These are phyloP conservation scores for Epichloe typhina DNA, from an alignment of 2,329 filamentous ascomycete species.

Conservation along the genomic window DNA sequence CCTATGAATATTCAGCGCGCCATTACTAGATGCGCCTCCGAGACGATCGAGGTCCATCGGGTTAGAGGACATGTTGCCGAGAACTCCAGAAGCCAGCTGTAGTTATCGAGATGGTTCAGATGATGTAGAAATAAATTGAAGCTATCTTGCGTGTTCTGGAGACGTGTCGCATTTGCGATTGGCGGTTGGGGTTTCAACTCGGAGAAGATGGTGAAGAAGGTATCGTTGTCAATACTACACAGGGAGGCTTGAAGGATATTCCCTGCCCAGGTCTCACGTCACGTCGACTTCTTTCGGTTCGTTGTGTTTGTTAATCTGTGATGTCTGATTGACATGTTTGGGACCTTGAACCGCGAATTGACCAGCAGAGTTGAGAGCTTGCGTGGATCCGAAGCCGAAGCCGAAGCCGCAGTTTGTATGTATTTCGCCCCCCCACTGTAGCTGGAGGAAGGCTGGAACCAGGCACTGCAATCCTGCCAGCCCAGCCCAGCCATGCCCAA, in stretches of 20 bases:
- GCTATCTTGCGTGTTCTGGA: neutral
- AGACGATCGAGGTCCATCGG: slow-evolving; percentile 44
- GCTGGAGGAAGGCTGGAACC: neutral
- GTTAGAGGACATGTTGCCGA: slow-evolving; percentile 32
- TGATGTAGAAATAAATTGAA: neutral
- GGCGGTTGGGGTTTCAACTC: neutral
- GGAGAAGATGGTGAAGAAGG: neutral
- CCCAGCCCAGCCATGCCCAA: too few relatives aligned
- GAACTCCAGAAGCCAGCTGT: neutral
- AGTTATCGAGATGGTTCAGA: too few relatives aligned
- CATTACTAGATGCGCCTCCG: slow-evolving; percentile 27
- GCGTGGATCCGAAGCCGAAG: neutral
- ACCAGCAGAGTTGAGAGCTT: neutral
- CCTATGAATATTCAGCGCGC: slow-evolving; percentile 37
- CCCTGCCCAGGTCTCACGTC: too few relatives aligned
- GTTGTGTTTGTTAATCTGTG: too few relatives aligned
- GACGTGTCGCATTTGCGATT: neutral
- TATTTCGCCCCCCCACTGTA: too few relatives aligned
- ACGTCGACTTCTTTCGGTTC: too few relatives aligned
- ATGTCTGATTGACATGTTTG: too few relatives aligned
- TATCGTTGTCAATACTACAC: neutral
- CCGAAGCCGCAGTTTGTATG: neutral
- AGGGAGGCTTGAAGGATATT: neutral
- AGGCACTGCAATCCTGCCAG: neutral
- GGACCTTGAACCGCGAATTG: too few relatives aligned